phyloP scores from a whole-genome alignment of 495 filamentous ascomycete genomes.

The Rhizodiscina lignyota region DNA sequence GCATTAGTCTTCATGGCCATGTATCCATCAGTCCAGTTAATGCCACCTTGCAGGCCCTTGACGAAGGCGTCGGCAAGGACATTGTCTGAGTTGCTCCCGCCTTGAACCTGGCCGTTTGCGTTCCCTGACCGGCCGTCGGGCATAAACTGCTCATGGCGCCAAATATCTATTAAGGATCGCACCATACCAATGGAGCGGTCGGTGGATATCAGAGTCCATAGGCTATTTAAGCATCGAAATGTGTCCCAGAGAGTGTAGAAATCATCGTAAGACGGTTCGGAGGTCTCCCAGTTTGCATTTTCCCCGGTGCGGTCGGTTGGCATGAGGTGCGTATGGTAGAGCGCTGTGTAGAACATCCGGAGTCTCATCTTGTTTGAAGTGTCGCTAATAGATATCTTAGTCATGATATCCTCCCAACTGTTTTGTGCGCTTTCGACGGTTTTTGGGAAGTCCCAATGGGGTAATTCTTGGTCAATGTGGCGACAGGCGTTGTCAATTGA shows the following conservation, averaged over 20 bases:
- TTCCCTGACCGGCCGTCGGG: slow-evolving; percentile 32
- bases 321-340: slow-evolving; percentile 55
- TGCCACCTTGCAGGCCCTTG: slow-evolving; percentile 43
- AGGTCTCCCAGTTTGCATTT: slow-evolving; percentile 48
- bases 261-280: slow-evolving; percentile 49
- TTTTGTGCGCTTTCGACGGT: too few relatives aligned
- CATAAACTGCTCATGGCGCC: slow-evolving; percentile 44
- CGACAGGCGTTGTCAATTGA: slow-evolving; percentile 43
- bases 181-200: slow-evolving; percentile 45
- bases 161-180: slow-evolving; percentile 55
- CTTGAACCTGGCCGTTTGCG: slow-evolving; percentile 55
- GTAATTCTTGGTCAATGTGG: slow-evolving; percentile 42
- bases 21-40: slow-evolving; percentile 39
- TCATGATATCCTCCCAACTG: too few relatives aligned
- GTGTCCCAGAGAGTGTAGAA: slow-evolving; percentile 42
- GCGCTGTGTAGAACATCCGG: slow-evolving; percentile 40
- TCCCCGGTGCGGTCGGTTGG: slow-evolving; percentile 59
- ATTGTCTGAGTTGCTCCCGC: slow-evolving; percentile 59
- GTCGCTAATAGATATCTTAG: too few relatives aligned
- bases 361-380: slow-evolving; percentile 35
- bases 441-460: too few relatives aligned
- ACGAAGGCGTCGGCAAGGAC: slow-evolving; percentile 61
- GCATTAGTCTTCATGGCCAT: background rate
- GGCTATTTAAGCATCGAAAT: slow-evolving; percentile 44
- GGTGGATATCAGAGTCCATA: slow-evolving; percentile 51